Percentiles rank a stretch among this genome's conserved stretches.
phyloP scores from a whole-genome alignment of 2,329 filamentous ascomycete species.

The Cephalotrichum gorgonifer region DNA sequence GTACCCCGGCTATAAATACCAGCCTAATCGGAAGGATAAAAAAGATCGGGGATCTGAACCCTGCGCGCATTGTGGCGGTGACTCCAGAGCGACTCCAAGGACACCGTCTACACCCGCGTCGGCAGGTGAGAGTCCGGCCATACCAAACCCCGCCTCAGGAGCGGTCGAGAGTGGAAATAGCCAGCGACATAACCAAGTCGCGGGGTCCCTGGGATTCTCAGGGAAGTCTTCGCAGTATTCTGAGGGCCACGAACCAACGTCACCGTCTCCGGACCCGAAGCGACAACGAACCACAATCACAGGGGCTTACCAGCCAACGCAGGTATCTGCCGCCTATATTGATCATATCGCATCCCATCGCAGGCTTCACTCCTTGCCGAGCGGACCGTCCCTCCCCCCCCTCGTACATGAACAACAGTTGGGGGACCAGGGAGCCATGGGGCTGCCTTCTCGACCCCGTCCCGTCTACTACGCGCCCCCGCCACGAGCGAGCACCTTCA shows the following conservation, averaged over 20 bases:
- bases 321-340: constrained; percentile 7
- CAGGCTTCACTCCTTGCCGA: constrained; percentile 9
- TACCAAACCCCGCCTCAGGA: not conserved
- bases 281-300: constrained; percentile 47
- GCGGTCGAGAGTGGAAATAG: not conserved
- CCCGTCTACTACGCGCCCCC: constrained; percentile 17
- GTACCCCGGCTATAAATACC: constrained; percentile 91
- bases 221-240: not conserved
- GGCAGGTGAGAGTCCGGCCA: not conserved
- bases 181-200: not conserved
- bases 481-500: constrained; percentile 24
- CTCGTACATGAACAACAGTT: constrained; percentile 17
- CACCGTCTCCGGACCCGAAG: constrained; percentile 46
- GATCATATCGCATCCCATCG: constrained; percentile 7
- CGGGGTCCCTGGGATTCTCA: not conserved
- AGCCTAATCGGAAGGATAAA: constrained; percentile 59
- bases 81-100: constrained; percentile 51
- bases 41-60: constrained; percentile 18
- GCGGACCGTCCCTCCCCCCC: constrained; percentile 14
- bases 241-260: constrained; percentile 27
- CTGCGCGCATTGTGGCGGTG: constrained; percentile 64
- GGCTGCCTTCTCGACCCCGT: constrained; percentile 40
- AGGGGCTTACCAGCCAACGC: constrained; percentile 20
- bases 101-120: constrained; percentile 34
- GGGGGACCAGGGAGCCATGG: constrained; percentile 11